A percentile compares a stretch with the other conserved stretches of the same genome.
phyloP scores from a whole-genome alignment of 805 yeast species.

The Wickerhamiella australiensis region DNA sequence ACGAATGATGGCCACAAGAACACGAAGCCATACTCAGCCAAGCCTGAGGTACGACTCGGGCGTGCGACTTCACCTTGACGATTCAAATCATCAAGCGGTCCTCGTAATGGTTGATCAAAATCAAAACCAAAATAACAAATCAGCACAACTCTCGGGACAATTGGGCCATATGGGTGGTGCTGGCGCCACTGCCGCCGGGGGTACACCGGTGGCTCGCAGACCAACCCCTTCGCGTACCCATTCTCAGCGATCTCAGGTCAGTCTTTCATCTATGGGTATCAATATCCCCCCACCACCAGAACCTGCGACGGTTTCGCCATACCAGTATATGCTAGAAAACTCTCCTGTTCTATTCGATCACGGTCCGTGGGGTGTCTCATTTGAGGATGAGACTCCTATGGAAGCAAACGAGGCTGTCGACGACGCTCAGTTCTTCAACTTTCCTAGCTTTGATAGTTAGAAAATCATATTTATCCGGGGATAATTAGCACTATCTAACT shows the following conservation, averaged over 20 bases:
- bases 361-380: background rate
- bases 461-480: background rate
- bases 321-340: constrained; percentile 7
- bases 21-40: constrained; percentile 12
- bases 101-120: constrained; percentile 9
- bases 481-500: background rate
- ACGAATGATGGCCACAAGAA: constrained; percentile 1
- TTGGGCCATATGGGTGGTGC: too few species aligned
- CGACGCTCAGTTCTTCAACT: constrained; percentile 7
- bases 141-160: background rate
- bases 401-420: background rate
- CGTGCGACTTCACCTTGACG: constrained; percentile 11
- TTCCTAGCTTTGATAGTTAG: constrained; percentile 8
- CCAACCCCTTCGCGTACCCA: background rate
- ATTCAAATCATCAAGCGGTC: constrained; percentile 11
- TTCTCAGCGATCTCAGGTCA: background rate
- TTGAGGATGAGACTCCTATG: constrained; percentile 1
- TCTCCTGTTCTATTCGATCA: constrained; percentile 2
- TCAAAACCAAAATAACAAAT: background rate
- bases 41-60: constrained; percentile 7
- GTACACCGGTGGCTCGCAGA: background rate
- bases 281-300: background rate
- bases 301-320: background rate
- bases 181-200: background rate
- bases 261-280: background rate